A percentile compares a stretch with the other conserved stretches of the same genome.
Conservation (phyloP, 208 protist genomes). For the Phytomonas sp. region DNA sequence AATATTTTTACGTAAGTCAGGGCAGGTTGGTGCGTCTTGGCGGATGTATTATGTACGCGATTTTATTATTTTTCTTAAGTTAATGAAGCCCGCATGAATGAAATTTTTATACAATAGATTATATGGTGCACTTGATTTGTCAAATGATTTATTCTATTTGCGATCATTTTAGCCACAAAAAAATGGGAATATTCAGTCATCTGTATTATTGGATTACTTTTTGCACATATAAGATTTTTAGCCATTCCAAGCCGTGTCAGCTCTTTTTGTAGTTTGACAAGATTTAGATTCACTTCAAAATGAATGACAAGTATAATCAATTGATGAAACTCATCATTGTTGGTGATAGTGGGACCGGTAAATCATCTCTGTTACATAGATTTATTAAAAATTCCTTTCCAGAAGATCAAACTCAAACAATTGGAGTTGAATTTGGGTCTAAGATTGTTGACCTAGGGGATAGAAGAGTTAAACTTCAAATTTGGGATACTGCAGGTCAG, state of each 20-base stretch:
- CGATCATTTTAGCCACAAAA: background rate
- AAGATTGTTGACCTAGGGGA: conserved; percentile 89
- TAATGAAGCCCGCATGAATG: no score
- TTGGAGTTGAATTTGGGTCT: conserved; percentile 97
- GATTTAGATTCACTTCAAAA: conserved; percentile 14
- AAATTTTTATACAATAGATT: background rate
- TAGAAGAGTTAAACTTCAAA: conserved; percentile 94
- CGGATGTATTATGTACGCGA: no score
- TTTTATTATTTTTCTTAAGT: no score
- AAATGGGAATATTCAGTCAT: background rate
- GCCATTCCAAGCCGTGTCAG: background rate
- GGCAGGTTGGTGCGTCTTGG: no score
- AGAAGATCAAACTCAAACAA: conserved; percentile 94
- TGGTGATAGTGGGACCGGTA: conserved; percentile 88
- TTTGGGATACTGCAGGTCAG: conserved; percentile 97
- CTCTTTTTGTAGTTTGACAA: background rate
- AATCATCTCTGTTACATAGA: conserved; percentile 94
- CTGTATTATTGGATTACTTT: background rate
- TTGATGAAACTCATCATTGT: conserved; percentile 85
- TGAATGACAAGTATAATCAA: conserved; percentile 68
- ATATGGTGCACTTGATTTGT: background rate
- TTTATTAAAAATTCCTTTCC: conserved; percentile 95
- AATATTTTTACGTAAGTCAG: no score
- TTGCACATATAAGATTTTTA: conserved; percentile 3
- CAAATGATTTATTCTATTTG: background rate